A percentile compares a stretch with the other conserved stretches of the same genome.
phyloP scores from a whole-genome alignment of 352 stramenopile genomes.

The Aphanomyces euteiches region DNA sequence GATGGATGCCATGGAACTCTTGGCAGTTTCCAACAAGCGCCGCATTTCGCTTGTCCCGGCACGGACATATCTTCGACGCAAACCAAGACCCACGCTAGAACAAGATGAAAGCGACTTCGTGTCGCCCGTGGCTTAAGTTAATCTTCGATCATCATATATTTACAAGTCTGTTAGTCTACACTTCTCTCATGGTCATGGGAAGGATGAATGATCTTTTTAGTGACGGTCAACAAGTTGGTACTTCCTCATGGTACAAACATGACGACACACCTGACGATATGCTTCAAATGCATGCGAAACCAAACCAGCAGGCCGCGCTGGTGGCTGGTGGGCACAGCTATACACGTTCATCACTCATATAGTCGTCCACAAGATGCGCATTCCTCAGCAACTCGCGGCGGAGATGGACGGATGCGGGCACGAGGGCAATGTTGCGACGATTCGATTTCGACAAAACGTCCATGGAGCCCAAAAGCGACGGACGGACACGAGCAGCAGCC shows the following conservation, averaged over 20 bases:
- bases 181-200: too few species aligned
- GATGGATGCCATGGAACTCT: background rate
- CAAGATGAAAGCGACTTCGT: background rate
- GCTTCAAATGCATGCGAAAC: too few species aligned
- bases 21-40: background rate
- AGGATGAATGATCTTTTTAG: too few species aligned
- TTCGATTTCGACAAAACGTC: constrained; percentile 5
- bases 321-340: too few species aligned
- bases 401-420: constrained; percentile 1
- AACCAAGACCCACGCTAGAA: background rate
- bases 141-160: too few species aligned
- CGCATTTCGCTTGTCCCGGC: background rate
- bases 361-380: too few species aligned
- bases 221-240: too few species aligned
- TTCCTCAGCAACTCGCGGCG: background rate
- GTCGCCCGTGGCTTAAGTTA: background rate
- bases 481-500: background rate
- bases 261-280: too few species aligned
- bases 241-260: too few species aligned
- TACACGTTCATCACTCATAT: too few species aligned
- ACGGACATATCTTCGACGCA: background rate
- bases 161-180: too few species aligned
- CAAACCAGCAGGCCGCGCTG: too few species aligned
- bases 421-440: constrained; percentile 9
- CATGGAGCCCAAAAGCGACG: background rate